Evolutionary conservation across 1,284 basidiomycete genomes (phyloP), one percentile per base, ranked within the genome.

Genomic region (Fomitopsis schrenkii): DNA sequence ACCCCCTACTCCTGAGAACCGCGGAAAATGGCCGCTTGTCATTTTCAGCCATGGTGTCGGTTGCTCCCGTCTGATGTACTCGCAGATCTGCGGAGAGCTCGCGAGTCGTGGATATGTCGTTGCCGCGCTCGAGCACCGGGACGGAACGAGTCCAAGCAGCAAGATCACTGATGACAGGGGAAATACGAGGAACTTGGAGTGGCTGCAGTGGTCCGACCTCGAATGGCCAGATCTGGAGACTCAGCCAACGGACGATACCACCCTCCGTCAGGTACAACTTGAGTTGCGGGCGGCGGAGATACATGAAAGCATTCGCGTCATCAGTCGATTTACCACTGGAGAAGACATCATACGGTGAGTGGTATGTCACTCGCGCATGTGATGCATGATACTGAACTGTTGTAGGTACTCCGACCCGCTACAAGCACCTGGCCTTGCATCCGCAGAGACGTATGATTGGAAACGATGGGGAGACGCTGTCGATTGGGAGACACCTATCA

Each of bases 31-130:
- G 52, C 52, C 52, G 5, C 52, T 54, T 30, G 36, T 54, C 52
- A 54, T 54, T 33, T 54, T 54, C 52, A 54, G 52, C 19, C 52
- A 54, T 10, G 52, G 52, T 33, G 52, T 54, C 52, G 52, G 52
- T 30, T 54, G 52, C 52, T 54, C 52, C 3, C 52, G 52, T 9
- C 52, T 54, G 12, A 54, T 54, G 52, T 54, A 54, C 35, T 54
- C 52, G n/a, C 52, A 54, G 35, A 54, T 54, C 35, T 54, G 52
- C 35, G 52, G 52, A 33, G 52, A 54, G 35, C 52, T 54, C 52
- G 52, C 52, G n/a, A 54, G 52, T 19, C 52, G 52, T 7, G 52
- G 52, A n/a, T 54, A 54, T 15, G 52, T 54, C 35, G 52, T 54
- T 8, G 52, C 52, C 35, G 52, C 52, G 35, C 52, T 54, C 52